Percentiles rank a stretch among this genome's conserved stretches.
Evolutionary conservation across 1,139 yeast species (phyloP).

Genomic region (Hanseniaspora sp.): DNA sequence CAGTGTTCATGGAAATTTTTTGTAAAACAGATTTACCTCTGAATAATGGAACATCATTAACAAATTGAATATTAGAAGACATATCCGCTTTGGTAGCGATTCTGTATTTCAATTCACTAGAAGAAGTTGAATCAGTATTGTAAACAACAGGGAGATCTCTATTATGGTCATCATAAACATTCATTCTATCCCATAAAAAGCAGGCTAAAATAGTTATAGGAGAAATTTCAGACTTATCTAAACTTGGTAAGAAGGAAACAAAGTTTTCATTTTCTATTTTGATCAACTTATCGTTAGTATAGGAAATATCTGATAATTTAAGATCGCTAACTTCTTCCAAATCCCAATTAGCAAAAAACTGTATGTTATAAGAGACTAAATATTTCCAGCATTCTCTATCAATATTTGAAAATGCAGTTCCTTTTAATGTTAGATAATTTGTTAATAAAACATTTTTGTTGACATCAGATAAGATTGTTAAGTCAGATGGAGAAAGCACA

Average conservation of each 20-base stretch:
- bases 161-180: constrained; percentile 8
- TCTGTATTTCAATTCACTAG: constrained; percentile 8
- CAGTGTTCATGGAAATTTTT: constrained; percentile 10
- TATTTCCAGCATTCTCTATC: constrained; percentile 16
- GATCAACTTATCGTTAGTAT: constrained; percentile 4
- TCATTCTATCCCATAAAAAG: constrained; percentile 14
- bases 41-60: constrained; percentile 8
- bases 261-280: constrained; percentile 5
- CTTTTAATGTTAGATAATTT: constrained; percentile 12
- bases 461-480: constrained; percentile 2
- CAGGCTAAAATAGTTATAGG: constrained; percentile 11
- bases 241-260: constrained; percentile 2
- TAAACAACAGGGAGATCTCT: constrained; percentile 10
- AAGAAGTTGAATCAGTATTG: background rate
- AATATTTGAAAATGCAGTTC: constrained; percentile 10
- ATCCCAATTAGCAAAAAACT: constrained; percentile 13
- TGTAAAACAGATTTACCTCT: constrained; percentile 14
- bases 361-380: constrained; percentile 9
- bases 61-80: background rate
- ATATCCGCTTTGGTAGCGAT: constrained; percentile 7
- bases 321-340: constrained; percentile 11
- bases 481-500: background rate
- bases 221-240: constrained; percentile 12
- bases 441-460: constrained; percentile 12
- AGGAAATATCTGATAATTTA: background rate